Evolutionary conservation across 345 rosid genomes (phyloP).

Genomic region (Linum trigynum): DNA sequence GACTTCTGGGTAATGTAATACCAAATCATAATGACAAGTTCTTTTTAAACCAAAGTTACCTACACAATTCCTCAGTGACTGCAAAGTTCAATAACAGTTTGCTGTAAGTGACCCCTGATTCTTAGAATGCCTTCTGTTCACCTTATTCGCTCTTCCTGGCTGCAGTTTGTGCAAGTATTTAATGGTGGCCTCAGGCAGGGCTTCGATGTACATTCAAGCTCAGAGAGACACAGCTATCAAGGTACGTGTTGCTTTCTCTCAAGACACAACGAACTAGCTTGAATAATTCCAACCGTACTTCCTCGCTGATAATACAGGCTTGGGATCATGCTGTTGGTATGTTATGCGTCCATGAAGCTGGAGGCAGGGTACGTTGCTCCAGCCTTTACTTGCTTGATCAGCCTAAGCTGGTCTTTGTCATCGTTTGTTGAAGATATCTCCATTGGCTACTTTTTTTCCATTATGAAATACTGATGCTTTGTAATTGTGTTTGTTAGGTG

Average conservation of each 20-base stretch:
- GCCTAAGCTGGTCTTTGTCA: background rate
- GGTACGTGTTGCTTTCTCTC: slow-evolving; percentile 24
- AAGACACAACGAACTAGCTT: background rate
- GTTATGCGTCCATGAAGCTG: slow-evolving; percentile 82
- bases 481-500: slow-evolving; percentile 29
- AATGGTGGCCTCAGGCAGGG: slow-evolving; percentile 70
- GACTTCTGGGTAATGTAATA: too few relatives aligned
- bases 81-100: too few relatives aligned
- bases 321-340: slow-evolving; percentile 98
- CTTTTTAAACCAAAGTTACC: too few relatives aligned
- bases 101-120: too few relatives aligned
- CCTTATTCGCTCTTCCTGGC: slow-evolving; percentile 1
- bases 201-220: slow-evolving; percentile 42
- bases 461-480: background rate
- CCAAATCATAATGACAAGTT: too few relatives aligned
- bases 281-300: slow-evolving; percentile 1
- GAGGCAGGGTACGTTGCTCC: slow-evolving; percentile 59
- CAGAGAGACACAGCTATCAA: slow-evolving; percentile 25
- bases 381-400: background rate
- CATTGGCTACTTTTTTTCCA: background rate
- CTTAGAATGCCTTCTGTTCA: too few relatives aligned
- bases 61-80: too few relatives aligned
- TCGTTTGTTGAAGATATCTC: background rate
- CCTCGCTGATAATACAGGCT: slow-evolving; percentile 31
- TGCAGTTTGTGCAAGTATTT: slow-evolving; percentile 71